phyloP scores from a whole-genome alignment of 192 early-diverging fungal genomes.

The Dissophora ornata region DNA sequence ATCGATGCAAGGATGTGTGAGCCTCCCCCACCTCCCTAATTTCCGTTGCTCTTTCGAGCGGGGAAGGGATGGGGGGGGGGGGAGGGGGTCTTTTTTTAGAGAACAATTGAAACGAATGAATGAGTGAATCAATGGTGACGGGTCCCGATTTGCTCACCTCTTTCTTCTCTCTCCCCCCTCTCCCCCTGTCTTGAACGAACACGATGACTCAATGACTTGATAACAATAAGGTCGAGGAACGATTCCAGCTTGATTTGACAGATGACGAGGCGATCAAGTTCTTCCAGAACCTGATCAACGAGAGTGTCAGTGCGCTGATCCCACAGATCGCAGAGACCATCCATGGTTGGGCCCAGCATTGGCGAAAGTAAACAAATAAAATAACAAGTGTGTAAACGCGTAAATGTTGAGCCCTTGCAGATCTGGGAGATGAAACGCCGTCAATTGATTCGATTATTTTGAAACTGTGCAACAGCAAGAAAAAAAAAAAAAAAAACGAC shows the following conservation, averaged over 20 bases:
- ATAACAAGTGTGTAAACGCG: neutral
- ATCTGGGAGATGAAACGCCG: no score
- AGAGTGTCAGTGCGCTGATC: slow-evolving; percentile 94
- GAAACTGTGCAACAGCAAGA: neutral
- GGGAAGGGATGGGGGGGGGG: no score
- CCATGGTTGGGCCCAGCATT: slow-evolving; percentile 96
- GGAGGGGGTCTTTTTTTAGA: no score
- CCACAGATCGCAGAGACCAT: slow-evolving; percentile 98
- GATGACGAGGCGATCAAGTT: slow-evolving; percentile 95
- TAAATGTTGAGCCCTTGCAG: no score
- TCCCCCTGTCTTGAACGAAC: no score
- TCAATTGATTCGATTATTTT: no score
- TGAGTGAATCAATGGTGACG: no score
- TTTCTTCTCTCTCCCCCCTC: neutral
- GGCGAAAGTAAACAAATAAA: slow-evolving; percentile 59
- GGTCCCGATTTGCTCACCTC: neutral
- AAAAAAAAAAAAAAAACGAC: neutral
- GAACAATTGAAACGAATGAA: no score
- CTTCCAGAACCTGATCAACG: slow-evolving; percentile 92
- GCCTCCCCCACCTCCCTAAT: no score
- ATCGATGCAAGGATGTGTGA: no score
- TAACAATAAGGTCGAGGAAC: slow-evolving; percentile 88
- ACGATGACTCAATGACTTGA: no score
- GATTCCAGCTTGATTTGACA: slow-evolving; percentile 91
- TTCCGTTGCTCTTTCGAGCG: no score